Evolutionary conservation across 495 filamentous ascomycete genomes (phyloP).

Genomic region (Aspergillus hancockii): DNA sequence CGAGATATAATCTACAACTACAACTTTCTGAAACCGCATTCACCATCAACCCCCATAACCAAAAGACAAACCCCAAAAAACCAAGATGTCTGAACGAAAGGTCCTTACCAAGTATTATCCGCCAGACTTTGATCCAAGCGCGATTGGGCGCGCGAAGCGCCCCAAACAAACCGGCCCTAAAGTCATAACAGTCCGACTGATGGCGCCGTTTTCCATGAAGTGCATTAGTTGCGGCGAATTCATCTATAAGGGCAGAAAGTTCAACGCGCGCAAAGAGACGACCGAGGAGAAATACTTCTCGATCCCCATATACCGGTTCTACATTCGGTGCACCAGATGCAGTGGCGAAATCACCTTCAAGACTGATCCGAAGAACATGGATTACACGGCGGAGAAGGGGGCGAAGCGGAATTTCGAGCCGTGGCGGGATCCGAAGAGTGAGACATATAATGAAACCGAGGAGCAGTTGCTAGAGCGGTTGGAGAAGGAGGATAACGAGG

Average conservation of each 20-base stretch:
- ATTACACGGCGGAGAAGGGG: conserved; percentile 84
- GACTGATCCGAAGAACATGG: conserved; percentile 92
- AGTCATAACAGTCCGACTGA: conserved; percentile 87
- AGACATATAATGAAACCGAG: conserved; percentile 71
- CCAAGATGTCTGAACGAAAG: neutral
- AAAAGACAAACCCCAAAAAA: conserved; percentile 4
- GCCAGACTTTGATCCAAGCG: conserved; percentile 93
- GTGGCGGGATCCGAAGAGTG: conserved; percentile 63
- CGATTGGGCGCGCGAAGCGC: conserved; percentile 73
- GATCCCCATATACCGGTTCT: conserved; percentile 91
- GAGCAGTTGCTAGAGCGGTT: conserved; percentile 84
- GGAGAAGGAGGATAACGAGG: conserved; percentile 68
- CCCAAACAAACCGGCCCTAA: conserved; percentile 64
- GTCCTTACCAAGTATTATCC: conserved; percentile 74
- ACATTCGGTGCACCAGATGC: conserved; percentile 93
- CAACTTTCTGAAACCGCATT: neutral
- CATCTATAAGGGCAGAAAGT: conserved; percentile 96
- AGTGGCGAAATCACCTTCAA: conserved; percentile 88
- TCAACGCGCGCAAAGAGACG: conserved; percentile 95
- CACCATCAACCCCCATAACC: neutral
- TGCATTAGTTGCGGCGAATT: conserved; percentile 91
- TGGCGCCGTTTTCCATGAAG: conserved; percentile 96
- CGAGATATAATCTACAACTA: neutral
- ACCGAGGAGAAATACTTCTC: conserved; percentile 87
- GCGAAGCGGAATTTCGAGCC: conserved; percentile 92